A percentile compares a stretch with the other conserved stretches of the same genome.
phyloP scores from a whole-genome alignment of 2,329 filamentous ascomycete species.

The Fusarium sp. region DNA sequence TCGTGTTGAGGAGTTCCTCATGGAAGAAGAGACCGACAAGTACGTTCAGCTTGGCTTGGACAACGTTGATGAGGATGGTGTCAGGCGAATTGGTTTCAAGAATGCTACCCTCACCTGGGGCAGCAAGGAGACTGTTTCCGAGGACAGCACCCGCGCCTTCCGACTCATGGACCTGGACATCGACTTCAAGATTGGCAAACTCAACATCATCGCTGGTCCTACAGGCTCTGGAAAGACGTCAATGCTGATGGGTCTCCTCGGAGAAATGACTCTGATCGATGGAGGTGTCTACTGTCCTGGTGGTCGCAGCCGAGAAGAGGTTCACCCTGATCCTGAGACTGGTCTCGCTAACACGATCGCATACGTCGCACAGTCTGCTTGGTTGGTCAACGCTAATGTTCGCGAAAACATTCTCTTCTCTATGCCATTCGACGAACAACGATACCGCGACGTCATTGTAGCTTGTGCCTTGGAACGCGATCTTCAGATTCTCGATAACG shows the following conservation, averaged over 20 bases:
- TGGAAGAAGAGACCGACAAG: constrained; percentile 95
- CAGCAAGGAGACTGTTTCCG: constrained; percentile 68
- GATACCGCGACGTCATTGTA: constrained; percentile 88
- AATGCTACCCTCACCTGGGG: constrained; percentile 92
- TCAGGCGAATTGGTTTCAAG: constrained; percentile 84
- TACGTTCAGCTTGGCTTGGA: constrained; percentile 83
- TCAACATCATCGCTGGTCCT: constrained; percentile 93
- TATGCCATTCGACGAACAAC: constrained; percentile 79
- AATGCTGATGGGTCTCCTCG: constrained; percentile 92
- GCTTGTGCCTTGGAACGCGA: constrained; percentile 93
- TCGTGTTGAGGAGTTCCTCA: constrained; percentile 93
- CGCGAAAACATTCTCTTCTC: constrained; percentile 96
- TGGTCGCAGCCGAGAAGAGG: constrained; percentile 84
- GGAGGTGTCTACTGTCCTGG: constrained; percentile 88
- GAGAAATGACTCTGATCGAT: constrained; percentile 90
- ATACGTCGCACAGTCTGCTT: constrained; percentile 96
- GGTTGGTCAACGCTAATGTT: constrained; percentile 95
- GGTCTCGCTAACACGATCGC: constrained; percentile 91
- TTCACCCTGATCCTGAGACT: constrained; percentile 83
- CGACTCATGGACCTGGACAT: constrained; percentile 85
- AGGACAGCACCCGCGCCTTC: constrained; percentile 79
- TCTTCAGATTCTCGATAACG: constrained; percentile 89
- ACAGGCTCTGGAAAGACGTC: constrained; percentile 97
- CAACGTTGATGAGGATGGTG: constrained; percentile 74
- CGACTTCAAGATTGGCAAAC: constrained; percentile 83